Base-by-base conservation (phyloP, 495 filamentous ascomycete genomes). In the Penicillium verhagenii region DNA sequence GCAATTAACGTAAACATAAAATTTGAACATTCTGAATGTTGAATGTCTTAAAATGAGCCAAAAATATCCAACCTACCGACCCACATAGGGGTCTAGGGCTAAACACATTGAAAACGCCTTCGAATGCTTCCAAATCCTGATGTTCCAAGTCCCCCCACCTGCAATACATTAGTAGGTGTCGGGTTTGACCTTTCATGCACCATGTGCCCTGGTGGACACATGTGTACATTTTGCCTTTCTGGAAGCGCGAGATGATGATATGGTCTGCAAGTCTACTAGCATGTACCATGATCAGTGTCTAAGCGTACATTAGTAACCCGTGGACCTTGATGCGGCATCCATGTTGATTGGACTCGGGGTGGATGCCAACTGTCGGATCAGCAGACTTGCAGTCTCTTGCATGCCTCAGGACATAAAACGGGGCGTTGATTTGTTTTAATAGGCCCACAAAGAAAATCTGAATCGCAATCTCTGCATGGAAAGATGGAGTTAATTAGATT, bases 401-500 rank as follows among this genome's bases (percentile, higher is more conserved):
- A 21, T 31, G 21, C 0, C 49, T 21, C 25, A 14, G 23, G 38
- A 52, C 18, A 4, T 40, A 25, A 52, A 52, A 52, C 49, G 49
- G 25, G 49, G 49, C 38, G 26, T 3, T 31, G 26, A 8, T 16
- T 19, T 8, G 26, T 45, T 11, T 21, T 45, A 49, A 60, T 56
- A 60, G 58, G 58, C n/a, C 18, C n/a, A n/a, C n/a, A n/a, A 43
- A n/a, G 28, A 31, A 18, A 7, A 16, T 8, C n/a, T n/a, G n/a
- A n/a, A 52, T 55, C 31, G 47, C 39, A 19, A 46, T 52, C 20
- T 44, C 38, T 26, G 48, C 53, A 52, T 38, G 47, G 47, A 28
- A 58, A 58, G 39, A 50, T 23, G 26, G 18, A 7, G 37, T 43
- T 21, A 19, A n/a, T n/a, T 55, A 49, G 47, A 59, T 54, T 38